Evolutionary conservation across 192 early-diverging fungal species (phyloP).

Genomic region (Phycomyces nitens): DNA sequence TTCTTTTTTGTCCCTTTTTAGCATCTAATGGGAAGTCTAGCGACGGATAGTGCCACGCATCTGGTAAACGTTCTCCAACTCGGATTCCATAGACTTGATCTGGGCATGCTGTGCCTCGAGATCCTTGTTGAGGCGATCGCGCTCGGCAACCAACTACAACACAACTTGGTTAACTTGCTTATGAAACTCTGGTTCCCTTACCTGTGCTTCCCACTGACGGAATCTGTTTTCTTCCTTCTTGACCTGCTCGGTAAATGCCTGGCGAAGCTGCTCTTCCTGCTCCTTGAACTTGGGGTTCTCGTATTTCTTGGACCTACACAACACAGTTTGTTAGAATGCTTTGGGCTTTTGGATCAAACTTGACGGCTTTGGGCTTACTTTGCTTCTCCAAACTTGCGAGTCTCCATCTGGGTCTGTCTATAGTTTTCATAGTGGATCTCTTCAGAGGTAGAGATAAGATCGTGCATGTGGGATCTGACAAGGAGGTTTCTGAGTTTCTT

Average conservation of each 20-base stretch:
- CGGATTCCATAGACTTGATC: constrained; percentile 91
- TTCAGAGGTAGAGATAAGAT: constrained; percentile 89
- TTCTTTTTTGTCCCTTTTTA: too few species aligned
- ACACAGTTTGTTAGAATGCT: too few species aligned
- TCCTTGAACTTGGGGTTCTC: constrained; percentile 96
- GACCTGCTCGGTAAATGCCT: constrained; percentile 97
- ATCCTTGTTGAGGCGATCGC: constrained; percentile 98
- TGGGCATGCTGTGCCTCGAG: constrained; percentile 91
- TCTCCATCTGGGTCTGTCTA: constrained; percentile 81
- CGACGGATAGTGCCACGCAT: constrained; percentile 30
- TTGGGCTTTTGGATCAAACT: too few species aligned
- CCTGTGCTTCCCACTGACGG: constrained; percentile 95
- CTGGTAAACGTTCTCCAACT: constrained; percentile 52
- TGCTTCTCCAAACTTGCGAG: constrained; percentile 82
- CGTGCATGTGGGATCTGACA: constrained; percentile 91
- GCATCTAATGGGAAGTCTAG: too few species aligned
- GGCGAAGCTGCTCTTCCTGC: constrained; percentile 93
- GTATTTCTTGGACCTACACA: constrained; percentile 63
- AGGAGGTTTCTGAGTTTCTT: constrained; percentile 86
- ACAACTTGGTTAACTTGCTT: not conserved
- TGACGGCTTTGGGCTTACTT: too few species aligned
- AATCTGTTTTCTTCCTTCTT: constrained; percentile 96
- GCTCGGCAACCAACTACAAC: constrained; percentile 85
- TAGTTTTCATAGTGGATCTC: constrained; percentile 94
- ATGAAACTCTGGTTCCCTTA: constrained; percentile 10